Evolutionary conservation across 371 early-diverging fungal genomes (phyloP), one percentile per base, ranked within the genome.

Genomic region (Rhizopus arrhizus): DNA sequence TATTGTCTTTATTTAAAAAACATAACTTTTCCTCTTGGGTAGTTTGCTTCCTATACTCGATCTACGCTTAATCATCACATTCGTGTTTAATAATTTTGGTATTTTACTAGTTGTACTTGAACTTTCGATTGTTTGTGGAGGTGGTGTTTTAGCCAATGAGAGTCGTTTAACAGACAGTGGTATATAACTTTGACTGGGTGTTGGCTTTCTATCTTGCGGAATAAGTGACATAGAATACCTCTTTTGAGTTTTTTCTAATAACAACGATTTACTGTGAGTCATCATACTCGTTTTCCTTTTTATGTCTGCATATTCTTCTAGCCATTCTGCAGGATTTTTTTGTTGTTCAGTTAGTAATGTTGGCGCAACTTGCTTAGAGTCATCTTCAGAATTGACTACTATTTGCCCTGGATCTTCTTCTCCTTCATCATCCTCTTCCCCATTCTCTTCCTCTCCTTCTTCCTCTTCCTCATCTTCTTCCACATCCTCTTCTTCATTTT

Each of bases 1-100:
- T 22, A 22, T 22, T 22, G 22, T 22, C 22, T 22, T 22, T 13
- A 43, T 5, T 15, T 43, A 43, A 13, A 43, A 9, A 43, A 28
- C 31, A 28, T 22, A 48, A 10, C 48, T 48, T 12, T 48, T 48
- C 28, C 48, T 48, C 9, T 29, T 48, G 15, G 48, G 48, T 9
- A 48, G 12, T 48, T 48, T 48, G 8, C 48, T 48, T 15, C 48
- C 48, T 29, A 48, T 7, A 15, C 48, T 48, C 31, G 48, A 48
- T 28, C 8, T 29, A 28, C 7, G 48, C 15, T 28, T 22, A 12
- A 48, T 48, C 7, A 12, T 8, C n/a, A 29, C 48, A 5, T 16
- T 0, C 8, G 5, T 22, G 10, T 29, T 12, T 10, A 29, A 29
- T 8, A 48, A 29, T 48, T 48, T 48, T 10, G 48, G 48, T 48